These are phyloP conservation scores for Gamarada debralockiae DNA, from an alignment of 495 filamentous ascomycete genomes.

Conservation along the genomic window DNA sequence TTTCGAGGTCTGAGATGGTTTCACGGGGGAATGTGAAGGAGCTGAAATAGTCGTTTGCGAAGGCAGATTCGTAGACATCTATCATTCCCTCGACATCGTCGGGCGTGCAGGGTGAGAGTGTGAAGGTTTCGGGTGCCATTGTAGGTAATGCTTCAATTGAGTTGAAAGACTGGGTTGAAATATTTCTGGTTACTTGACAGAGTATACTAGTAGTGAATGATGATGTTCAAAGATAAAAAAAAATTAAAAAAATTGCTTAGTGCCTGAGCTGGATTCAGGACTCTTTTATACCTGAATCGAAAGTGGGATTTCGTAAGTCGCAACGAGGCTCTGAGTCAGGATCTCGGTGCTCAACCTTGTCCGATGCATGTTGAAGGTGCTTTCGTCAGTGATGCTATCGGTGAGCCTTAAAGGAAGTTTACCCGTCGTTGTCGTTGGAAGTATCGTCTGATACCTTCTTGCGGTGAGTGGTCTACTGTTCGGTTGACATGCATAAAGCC, in stretches of 20 bases:
- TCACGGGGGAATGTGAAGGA: background rate
- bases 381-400: too few relatives aligned
- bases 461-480: too few relatives aligned
- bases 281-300: background rate
- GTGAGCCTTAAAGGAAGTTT: background rate
- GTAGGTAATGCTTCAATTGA: background rate
- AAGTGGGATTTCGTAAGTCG: too few relatives aligned
- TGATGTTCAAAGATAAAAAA: background rate
- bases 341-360: background rate
- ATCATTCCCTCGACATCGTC: constrained; percentile 18
- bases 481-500: too few relatives aligned
- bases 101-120: constrained; percentile 12
- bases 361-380: too few relatives aligned
- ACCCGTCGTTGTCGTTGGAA: too few relatives aligned
- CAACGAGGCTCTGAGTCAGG: background rate
- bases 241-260: background rate
- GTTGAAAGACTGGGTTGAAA: too few relatives aligned
- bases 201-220: too few relatives aligned
- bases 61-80: constrained; percentile 15
- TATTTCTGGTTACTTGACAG: too few relatives aligned
- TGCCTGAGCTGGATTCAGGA: too few relatives aligned
- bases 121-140: constrained; percentile 11
- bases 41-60: constrained; percentile 17
- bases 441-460: too few relatives aligned
- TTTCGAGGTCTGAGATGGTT: constrained; percentile 2